Evolutionary conservation across 2,329 filamentous ascomycete genomes (phyloP), one percentile per base, ranked within the genome.

Genomic region (Aureobasidium melanogenum): DNA sequence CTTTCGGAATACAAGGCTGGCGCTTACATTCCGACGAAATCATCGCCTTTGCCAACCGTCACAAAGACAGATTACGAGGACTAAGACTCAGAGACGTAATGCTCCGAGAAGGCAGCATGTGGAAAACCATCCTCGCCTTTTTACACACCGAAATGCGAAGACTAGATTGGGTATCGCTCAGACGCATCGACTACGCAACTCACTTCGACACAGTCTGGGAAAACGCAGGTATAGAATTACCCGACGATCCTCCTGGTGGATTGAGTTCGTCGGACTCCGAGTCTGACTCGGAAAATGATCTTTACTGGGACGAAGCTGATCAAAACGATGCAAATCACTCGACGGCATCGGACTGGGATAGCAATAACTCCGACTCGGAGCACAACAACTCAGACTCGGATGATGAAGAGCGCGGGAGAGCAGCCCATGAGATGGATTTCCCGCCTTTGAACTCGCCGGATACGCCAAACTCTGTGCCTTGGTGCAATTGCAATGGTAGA

Each of bases 1-100:
- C 84, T 1, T 82, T 88, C 60, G 85, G 85, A 1, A 80, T 88
- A 24, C 84, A 87, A 65, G 80, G 82, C 15, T 88, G 86, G 86
- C 78, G 79, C 44, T 72, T 88, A 3, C 74, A 81, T 48, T 79
- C 81, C 1, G 76, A 81, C 1, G 86, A 88, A 67, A 83, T 88
- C 54, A 82, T 85, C 48, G 73, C 72, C 0, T 72, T 88, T 6
- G 77, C 82, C 2, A 74, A 77, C 32, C 78, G 84, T 41, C 84
- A 88, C 67, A 74, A 77, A 54, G 75, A 78, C 12, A 81, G 78
- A 28, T 72, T 88, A 3, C 80, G 80, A 43, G 84, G 84, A 3
- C 72, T 88, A 22, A 76, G 85, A 22, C 71, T 88, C 24, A 75
- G 82, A 57, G 80, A 84, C 56, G 79, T 88, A n/a, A 77, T 83